Evolutionary conservation across 169 alveolate species (phyloP).

Genomic region (Nephromyces sp.): DNA sequence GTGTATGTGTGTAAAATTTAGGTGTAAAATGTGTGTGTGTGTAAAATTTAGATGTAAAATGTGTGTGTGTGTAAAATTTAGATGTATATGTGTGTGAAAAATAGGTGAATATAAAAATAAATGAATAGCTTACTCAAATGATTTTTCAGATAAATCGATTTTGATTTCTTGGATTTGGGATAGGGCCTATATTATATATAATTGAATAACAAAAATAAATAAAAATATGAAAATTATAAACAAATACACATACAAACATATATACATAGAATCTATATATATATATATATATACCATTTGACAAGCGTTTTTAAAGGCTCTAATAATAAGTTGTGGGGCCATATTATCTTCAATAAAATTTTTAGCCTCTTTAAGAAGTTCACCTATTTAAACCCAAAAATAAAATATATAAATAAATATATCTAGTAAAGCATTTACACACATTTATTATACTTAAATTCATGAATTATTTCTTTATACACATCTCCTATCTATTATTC

Average conservation of each 20-base stretch:
- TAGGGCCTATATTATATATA: not conserved
- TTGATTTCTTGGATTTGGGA: slow-evolving; percentile 51
- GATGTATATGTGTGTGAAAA: no score
- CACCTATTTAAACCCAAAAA: slow-evolving; percentile 89
- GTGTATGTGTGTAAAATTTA: no score
- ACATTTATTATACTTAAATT: no score
- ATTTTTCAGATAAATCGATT: slow-evolving; percentile 49
- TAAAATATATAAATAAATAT: slow-evolving; percentile 50
- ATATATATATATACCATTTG: slow-evolving; percentile 48
- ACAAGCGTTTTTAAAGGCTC: slow-evolving; percentile 85
- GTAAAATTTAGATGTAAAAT: no score
- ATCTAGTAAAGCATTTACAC: no score
- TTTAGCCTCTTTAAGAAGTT: slow-evolving; percentile 85
- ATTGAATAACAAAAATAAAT: not conserved
- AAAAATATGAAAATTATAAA: not conserved
- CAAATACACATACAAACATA: not conserved
- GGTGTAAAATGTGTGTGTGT: no score
- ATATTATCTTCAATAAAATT: slow-evolving; percentile 89
- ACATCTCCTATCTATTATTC: no score
- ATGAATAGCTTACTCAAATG: slow-evolving; percentile 8
- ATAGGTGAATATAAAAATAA: no score
- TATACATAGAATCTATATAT: not conserved
- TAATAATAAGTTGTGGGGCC: slow-evolving; percentile 85
- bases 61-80: no score
- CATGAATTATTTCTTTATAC: no score